Conservation (phyloP, 805 yeast genomes). For the Yarrowia osloensis region DNA sequence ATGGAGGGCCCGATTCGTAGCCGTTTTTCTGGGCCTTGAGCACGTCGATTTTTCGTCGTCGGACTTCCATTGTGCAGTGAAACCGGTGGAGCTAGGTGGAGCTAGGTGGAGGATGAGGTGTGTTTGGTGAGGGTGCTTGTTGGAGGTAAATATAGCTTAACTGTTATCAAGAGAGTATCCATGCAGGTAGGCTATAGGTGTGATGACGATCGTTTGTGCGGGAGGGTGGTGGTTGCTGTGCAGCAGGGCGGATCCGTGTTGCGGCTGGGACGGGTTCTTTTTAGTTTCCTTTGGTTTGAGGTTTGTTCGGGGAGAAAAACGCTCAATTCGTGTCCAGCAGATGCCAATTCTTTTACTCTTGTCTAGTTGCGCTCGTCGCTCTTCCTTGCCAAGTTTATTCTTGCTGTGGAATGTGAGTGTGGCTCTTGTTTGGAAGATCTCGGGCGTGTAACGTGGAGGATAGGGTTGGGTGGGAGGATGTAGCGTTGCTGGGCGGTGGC, state of each 20-base stretch:
- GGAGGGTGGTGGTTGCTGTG: not conserved
- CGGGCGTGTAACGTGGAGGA: not conserved
- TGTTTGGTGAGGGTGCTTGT: not conserved
- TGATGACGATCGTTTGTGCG: not conserved
- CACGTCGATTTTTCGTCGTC: constrained; percentile 25
- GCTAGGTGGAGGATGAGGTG: not conserved
- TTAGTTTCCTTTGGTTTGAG: too few relatives aligned
- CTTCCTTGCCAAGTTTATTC: constrained; percentile 3
- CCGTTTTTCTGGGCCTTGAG: constrained; percentile 20
- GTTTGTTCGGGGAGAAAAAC: too few relatives aligned
- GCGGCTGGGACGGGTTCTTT: too few relatives aligned
- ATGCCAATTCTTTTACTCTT: not conserved
- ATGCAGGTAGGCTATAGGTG: not conserved
- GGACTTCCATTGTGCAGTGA: not conserved
- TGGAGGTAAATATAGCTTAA: not conserved
- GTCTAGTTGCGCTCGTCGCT: not conserved
- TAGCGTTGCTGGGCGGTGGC: not conserved
- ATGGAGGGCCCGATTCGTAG: constrained; percentile 27
- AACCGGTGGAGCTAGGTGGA: not conserved
- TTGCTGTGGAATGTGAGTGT: constrained; percentile 5
- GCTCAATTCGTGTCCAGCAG: too few relatives aligned
- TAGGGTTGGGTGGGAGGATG: not conserved
- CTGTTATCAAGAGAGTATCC: constrained; percentile 23
- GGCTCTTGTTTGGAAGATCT: not conserved
- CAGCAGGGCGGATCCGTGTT: too few relatives aligned